Evolutionary conservation across 2,329 filamentous ascomycete species (phyloP), one percentile per base, ranked within the genome.

Genomic region (Pleochaeta shiraiana): DNA sequence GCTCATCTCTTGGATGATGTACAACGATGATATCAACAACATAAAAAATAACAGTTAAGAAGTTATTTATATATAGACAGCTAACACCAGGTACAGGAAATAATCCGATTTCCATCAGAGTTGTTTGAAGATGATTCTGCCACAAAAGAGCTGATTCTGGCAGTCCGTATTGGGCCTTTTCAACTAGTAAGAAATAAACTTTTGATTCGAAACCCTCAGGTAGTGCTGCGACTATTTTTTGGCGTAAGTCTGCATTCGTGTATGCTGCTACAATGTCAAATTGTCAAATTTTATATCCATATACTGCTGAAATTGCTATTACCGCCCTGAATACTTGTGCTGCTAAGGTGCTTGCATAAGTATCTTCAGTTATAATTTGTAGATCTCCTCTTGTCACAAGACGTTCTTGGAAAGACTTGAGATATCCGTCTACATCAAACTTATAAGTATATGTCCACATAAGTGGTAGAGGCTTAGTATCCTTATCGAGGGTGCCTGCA

Each of bases 381-480:
- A 68, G 63, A 45, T 70, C 68, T 50, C 69, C 67, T 53, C 21
- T n/a, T n/a, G 70, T 68, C 28, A 67, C 69, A 9, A 70, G 63
- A 65, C 67, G 19, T 53, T 14, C 47, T 53, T 53, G 19, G 24
- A 53, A 53, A 21, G 47, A 53, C 9, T 24, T 24, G 19, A 53
- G 24, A 21, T 68, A 61, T 71, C 50, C 14, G 62, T 53, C 47
- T 24, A 14, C 65, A 39, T 72, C 65, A 26, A 70, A 67, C 55
- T 72, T 72, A 63, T 72, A 71, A 14, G 43, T 68, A 59, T 68
- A 72, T 1, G 26, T 16, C 55, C 26, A 59, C 55, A 59, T 59
- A 7, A 59, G 3, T n/a, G 26, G 55, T n/a, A 59, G 71, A 67
- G 26, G 19, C 19, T 33, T 39, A 39, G 34, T 33, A 6, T 59